Evolutionary conservation across 208 protist genomes (phyloP).

Genomic region (Sergeia podlipaevii): DNA sequence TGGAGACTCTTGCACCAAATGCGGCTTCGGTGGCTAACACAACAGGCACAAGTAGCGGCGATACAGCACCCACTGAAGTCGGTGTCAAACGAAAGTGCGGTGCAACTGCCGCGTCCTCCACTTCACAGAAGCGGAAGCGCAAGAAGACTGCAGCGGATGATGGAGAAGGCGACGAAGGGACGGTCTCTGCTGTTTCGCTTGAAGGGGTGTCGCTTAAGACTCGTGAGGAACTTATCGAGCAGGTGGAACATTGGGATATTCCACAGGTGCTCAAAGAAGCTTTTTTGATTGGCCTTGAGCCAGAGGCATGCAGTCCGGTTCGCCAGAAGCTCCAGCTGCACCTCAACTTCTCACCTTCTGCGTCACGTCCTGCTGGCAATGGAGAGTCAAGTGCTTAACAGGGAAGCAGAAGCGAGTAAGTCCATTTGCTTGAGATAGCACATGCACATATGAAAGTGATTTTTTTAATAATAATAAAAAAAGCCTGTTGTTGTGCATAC

Average conservation of each 20-base stretch:
- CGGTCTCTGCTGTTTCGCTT: constrained; percentile 6
- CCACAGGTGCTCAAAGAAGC: constrained; percentile 22
- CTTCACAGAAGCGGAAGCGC: not conserved
- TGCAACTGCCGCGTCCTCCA: not conserved
- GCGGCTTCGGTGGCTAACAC: no score
- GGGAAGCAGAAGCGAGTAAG: not conserved
- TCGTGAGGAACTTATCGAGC: constrained; percentile 24
- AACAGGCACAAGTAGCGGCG: not conserved
- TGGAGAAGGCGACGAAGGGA: constrained; percentile 4
- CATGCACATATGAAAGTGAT: not conserved
- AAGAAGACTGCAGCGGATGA: constrained; percentile 1
- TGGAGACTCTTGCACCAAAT: not conserved
- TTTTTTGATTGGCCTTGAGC: constrained; percentile 38
- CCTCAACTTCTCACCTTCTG: not conserved
- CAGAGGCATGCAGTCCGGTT: not conserved
- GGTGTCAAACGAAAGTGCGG: constrained; percentile 6
- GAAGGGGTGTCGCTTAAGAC: constrained; percentile 21
- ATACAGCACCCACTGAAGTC: no score
- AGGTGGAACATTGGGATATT: constrained; percentile 24
- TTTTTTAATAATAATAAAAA: not conserved
- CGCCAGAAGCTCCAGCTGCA: not conserved
- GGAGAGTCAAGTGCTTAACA: not conserved
- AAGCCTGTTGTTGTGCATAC: no score
- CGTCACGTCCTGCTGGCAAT: no score
- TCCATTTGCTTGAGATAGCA: not conserved